phyloP scores from a whole-genome alignment of 768 basidiomycete genomes.

The Tulasnella sp. region DNA sequence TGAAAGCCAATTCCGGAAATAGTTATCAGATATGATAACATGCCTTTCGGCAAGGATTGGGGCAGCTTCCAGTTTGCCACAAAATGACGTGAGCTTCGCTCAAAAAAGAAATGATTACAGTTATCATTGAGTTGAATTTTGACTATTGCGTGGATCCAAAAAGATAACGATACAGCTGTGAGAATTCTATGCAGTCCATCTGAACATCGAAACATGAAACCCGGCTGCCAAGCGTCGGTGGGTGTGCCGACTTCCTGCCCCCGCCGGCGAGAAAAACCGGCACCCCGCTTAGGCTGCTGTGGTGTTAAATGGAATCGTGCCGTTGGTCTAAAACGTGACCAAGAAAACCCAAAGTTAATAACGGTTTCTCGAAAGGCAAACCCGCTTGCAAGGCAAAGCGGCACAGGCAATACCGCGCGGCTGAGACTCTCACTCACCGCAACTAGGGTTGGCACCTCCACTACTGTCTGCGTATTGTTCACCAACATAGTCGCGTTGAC shows the following conservation, averaged over 20 bases:
- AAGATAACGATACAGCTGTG: constrained; percentile 1
- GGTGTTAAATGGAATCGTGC: not conserved
- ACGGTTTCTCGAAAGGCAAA: not conserved
- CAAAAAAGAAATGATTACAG: not conserved
- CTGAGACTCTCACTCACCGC: not conserved
- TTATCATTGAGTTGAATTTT: not conserved
- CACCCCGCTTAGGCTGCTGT: not conserved
- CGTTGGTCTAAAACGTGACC: not conserved
- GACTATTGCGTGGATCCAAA: not conserved
- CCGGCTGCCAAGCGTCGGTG: not conserved
- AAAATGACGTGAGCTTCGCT: not conserved
- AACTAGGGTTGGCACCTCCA: not conserved
- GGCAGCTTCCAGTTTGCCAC: no score
- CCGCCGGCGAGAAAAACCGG: not conserved
- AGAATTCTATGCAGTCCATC: not conserved
- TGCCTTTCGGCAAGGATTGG: no score
- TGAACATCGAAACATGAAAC: not conserved
- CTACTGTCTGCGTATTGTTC: not conserved
- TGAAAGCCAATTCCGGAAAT: not conserved
- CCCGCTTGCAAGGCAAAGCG: not conserved
- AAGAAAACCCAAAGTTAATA: not conserved
- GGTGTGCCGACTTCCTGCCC: not conserved
- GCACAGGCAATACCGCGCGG: not conserved
- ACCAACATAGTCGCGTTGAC: not conserved
- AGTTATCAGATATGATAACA: constrained; percentile 13